phyloP scores from a whole-genome alignment of 208 protist genomes.

The Leishmania aethiopica region DNA sequence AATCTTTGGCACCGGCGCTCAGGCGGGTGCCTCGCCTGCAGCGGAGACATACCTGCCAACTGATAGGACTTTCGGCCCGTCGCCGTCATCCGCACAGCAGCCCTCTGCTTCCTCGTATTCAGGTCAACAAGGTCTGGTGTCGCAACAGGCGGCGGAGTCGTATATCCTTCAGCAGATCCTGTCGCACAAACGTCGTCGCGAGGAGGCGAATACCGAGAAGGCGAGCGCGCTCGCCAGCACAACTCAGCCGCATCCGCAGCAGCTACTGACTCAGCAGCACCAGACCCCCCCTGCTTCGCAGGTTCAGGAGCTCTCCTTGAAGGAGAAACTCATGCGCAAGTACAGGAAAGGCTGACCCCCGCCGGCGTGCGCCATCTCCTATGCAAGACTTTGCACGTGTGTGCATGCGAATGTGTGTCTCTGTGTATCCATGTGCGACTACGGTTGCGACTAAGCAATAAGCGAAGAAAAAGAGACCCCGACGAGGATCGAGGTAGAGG shows the following conservation, averaged over 20 bases:
- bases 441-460: background rate
- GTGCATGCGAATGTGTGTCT: background rate
- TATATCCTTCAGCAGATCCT: conserved; percentile 72
- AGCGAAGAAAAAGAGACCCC: background rate
- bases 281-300: background rate
- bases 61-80: background rate
- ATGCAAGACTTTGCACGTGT: background rate
- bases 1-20: conserved; percentile 47
- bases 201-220: conserved; percentile 27
- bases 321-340: conserved; percentile 65
- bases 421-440: background rate
- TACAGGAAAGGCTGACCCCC: conserved; percentile 30
- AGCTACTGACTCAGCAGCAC: background rate
- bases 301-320: conserved; percentile 36
- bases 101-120: background rate
- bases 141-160: conserved; percentile 40
- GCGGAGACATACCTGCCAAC: conserved; percentile 16
- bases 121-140: background rate
- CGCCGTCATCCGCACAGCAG: background rate
- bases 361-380: background rate
- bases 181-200: conserved; percentile 61
- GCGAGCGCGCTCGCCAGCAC: background rate
- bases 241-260: background rate
- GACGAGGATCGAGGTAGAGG: background rate
- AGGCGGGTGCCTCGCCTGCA: background rate